Evolutionary conservation across 306 rosid species (phyloP), one percentile per base, ranked within the genome.

Genomic region (Abrus precatorius): DNA sequence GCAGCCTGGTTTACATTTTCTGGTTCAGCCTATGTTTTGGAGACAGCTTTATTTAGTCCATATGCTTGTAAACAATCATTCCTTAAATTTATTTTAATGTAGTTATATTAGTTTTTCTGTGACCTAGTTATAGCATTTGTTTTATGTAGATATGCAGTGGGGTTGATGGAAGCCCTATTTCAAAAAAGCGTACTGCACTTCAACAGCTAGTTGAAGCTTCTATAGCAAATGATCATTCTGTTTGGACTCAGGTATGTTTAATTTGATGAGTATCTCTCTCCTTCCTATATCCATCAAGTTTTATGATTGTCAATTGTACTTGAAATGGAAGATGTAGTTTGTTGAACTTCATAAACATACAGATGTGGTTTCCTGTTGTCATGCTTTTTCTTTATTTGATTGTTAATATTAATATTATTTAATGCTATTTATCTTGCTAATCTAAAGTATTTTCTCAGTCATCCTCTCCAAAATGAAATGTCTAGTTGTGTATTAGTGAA

Each of bases 191-290:
- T 47, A 74, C 78, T 79, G 97, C 98, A 50, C 93, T 96, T 81
- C 97, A 90, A 77, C 98, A 89, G 84, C 85, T 96, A 79, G 85
- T 91, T 53, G 97, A 92, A 88, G 88, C 91, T 83, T 96, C 99
- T 43, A 50, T 80, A 55, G 82, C 82, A 78, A 93, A 93, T 84
- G 97, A 93, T 78, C 76, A 80, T 61, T 91, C 97, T 75, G 66
- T 92, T 79, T 96, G 99, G 99, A 85, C 87, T 38, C 91, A 89
- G 98, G 99, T 90, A 86, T 78, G 85, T 80, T 68, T 75, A 40
- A 66, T 78, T 44, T 60, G 60, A 69, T 66, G 62, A 53, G 68
- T 32, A 54, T 50, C 62, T 67, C 38, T 49, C 32, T 63, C 76
- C 79, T 80, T 76, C 40, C 49, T 80, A 64, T 49, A 20, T 20